Conservation (phyloP, 2,329 filamentous ascomycete genomes). For the Fusarium humuli region DNA sequence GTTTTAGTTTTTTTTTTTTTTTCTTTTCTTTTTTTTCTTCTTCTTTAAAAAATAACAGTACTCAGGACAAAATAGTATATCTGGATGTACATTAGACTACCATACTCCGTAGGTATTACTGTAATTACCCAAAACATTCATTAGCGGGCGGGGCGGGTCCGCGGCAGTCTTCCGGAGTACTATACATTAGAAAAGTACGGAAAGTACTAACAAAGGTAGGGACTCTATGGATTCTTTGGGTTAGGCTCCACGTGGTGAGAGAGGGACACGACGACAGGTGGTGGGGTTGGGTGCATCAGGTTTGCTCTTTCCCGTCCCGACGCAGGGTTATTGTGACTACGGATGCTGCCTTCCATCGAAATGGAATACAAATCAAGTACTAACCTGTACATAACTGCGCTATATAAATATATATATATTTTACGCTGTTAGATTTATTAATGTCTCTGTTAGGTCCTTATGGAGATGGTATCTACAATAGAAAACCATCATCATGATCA, state of each 20-base stretch:
- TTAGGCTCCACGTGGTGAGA: conserved; percentile 46
- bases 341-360: background rate
- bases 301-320: background rate
- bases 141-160: conserved; percentile 37
- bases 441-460: background rate
- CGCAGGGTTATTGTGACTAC: too few relatives aligned
- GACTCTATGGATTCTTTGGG: conserved; percentile 39
- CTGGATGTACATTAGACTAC: too few relatives aligned
- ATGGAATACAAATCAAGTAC: conserved; percentile 18
- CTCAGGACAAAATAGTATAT: too few relatives aligned
- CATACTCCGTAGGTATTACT: background rate
- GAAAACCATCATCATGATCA: background rate
- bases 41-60: too few relatives aligned
- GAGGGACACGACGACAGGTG: conserved; percentile 32
- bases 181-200: too few relatives aligned
- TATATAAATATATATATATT: too few relatives aligned
- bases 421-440: background rate
- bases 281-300: conserved; percentile 25
- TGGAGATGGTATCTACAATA: background rate
- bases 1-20: background rate
- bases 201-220: conserved; percentile 1
- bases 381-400: background rate
- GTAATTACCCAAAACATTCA: background rate
- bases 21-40: too few relatives aligned
- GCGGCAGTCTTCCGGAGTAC: conserved; percentile 45